These are phyloP conservation scores for Crithidia acanthocephali DNA, from an alignment of 208 protist genomes.

Conservation along the genomic window DNA sequence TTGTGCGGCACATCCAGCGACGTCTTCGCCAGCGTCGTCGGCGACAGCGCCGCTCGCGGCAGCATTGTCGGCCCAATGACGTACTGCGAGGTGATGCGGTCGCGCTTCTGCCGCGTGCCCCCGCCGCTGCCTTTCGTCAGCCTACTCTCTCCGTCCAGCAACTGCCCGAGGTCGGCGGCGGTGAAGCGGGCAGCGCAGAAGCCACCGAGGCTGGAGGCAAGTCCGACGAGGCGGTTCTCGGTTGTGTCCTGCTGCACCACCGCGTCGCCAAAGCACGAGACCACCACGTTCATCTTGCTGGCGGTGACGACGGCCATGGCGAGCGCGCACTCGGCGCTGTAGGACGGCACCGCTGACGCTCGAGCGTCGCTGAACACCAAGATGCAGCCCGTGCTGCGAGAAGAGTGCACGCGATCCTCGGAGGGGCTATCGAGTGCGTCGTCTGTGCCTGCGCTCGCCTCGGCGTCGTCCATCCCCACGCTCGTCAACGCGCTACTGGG, in stretches of 20 bases:
- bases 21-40: background rate
- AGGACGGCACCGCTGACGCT: conserved; percentile 26
- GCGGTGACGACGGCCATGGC: conserved; percentile 48
- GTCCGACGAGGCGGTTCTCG: conserved; percentile 36
- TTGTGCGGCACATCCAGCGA: background rate
- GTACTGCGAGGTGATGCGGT: conserved; percentile 69
- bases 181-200: conserved; percentile 37
- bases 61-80: conserved; percentile 58
- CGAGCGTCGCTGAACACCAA: conserved; percentile 69
- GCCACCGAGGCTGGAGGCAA: conserved; percentile 49
- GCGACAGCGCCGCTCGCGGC: conserved; percentile 25
- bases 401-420: background rate
- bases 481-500: background rate
- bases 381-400: conserved; percentile 20
- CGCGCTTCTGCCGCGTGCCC: conserved; percentile 33
- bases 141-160: conserved; percentile 35
- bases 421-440: background rate
- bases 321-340: conserved; percentile 71
- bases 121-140: background rate
- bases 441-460: background rate
- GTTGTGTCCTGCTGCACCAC: conserved; percentile 13
- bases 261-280: conserved; percentile 63
- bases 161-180: conserved; percentile 33
- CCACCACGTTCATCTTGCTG: conserved; percentile 36
- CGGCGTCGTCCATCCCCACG: background rate